phyloP scores from a whole-genome alignment of 352 stramenopile species.

The Phytopythium vexans region DNA sequence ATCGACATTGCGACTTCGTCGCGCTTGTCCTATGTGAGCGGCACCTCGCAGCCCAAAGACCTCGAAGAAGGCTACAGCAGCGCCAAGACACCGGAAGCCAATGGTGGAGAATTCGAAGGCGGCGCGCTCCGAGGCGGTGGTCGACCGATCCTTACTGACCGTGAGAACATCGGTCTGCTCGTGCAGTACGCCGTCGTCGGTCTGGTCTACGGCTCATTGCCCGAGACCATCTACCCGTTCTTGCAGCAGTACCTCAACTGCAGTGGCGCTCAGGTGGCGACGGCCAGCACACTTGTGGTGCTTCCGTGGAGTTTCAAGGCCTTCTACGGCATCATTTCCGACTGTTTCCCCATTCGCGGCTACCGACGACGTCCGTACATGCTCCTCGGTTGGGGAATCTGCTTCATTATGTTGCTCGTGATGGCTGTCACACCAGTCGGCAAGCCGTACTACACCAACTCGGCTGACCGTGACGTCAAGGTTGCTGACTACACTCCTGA shows the following conservation, averaged over 20 bases:
- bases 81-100: slow-evolving; percentile 20
- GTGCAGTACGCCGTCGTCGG: slow-evolving; percentile 32
- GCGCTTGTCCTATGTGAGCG: slow-evolving; percentile 39
- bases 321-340: too few species aligned
- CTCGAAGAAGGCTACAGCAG: slow-evolving; percentile 15
- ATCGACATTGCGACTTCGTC: slow-evolving; percentile 23
- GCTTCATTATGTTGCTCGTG: slow-evolving; percentile 32
- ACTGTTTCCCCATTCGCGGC: too few species aligned
- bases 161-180: slow-evolving; percentile 25
- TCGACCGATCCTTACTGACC: slow-evolving; percentile 12
- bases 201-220: slow-evolving; percentile 24
- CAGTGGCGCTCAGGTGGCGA: slow-evolving; percentile 23
- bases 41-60: slow-evolving; percentile 16
- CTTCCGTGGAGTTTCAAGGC: too few species aligned
- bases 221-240: slow-evolving; percentile 31
- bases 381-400: too few species aligned
- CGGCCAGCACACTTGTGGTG: slow-evolving; percentile 25
- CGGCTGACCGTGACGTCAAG: slow-evolving; percentile 12
- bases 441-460: slow-evolving; percentile 31
- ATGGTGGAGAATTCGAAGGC: slow-evolving; percentile 28
- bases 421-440: slow-evolving; percentile 24
- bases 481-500: slow-evolving; percentile 14
- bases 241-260: slow-evolving; percentile 26
- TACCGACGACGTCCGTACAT: too few species aligned
- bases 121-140: slow-evolving; percentile 17